Evolutionary conservation across 1,284 basidiomycete species (phyloP).

Genomic region (Ustilago curta): DNA sequence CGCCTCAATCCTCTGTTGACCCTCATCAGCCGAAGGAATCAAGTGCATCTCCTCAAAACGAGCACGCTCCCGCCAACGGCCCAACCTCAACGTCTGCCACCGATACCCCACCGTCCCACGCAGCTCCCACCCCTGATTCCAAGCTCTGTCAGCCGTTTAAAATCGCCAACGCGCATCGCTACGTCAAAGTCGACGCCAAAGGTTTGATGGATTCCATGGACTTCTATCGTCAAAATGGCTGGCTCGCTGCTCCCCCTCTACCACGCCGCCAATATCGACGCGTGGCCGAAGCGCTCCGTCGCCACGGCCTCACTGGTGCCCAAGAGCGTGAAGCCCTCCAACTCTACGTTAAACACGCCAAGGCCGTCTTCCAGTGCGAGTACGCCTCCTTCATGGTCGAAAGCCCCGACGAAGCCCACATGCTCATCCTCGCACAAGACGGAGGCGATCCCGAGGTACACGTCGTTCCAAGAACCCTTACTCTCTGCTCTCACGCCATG

Average conservation of each 20-base stretch:
- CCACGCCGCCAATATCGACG: conserved; percentile 28
- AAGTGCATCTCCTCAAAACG: conserved; percentile 3
- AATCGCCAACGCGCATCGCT: conserved; percentile 17
- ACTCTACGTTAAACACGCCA: conserved; percentile 42
- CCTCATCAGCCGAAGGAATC: not conserved
- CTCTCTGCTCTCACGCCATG: conserved; percentile 57
- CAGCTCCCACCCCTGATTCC: conserved; percentile 9
- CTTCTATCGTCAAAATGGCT: conserved; percentile 41
- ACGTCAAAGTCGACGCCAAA: conserved; percentile 33
- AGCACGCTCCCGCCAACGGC: not conserved
- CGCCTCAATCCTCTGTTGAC: not conserved
- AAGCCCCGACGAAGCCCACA: conserved; percentile 32
- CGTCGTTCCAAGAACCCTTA: conserved; percentile 24
- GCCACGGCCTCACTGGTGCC: conserved; percentile 28
- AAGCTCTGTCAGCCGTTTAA: conserved; percentile 17
- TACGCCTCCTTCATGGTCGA: conserved; percentile 53
- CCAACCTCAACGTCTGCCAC: conserved; percentile 1
- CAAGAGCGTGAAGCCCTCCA: conserved; percentile 39
- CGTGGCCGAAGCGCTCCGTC: conserved; percentile 31
- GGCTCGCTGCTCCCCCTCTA: conserved; percentile 45
- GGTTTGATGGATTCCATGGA: conserved; percentile 31
- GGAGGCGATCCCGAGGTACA: conserved; percentile 28
- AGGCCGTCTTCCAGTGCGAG: conserved; percentile 48
- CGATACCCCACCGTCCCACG: not conserved
- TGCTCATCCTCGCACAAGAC: conserved; percentile 47